These are phyloP conservation scores for Cyclanthera cordifolia DNA, from an alignment of 306 rosid species.

Conservation along the genomic window DNA sequence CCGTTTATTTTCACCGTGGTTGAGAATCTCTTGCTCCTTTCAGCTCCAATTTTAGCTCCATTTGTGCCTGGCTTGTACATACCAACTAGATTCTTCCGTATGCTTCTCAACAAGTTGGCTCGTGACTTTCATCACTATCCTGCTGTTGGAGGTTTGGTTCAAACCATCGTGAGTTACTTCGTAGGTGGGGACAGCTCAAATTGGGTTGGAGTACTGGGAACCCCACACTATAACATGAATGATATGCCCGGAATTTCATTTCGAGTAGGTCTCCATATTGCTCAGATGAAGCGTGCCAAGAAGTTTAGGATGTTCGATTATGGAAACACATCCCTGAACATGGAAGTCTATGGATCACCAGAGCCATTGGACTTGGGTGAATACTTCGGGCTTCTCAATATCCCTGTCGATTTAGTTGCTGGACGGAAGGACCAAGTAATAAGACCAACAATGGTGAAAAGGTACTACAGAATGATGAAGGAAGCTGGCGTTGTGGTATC, in stretches of 20 bases:
- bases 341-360: conserved; percentile 46
- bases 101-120: conserved; percentile 83
- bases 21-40: conserved; percentile 36
- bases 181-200: conserved; percentile 96
- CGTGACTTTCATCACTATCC: conserved; percentile 82
- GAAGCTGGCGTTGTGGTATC: conserved; percentile 46
- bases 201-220: conserved; percentile 82
- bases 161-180: conserved; percentile 69
- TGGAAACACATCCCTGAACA: conserved; percentile 44
- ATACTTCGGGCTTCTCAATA: conserved; percentile 43
- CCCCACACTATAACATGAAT: conserved; percentile 90
- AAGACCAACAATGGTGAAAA: conserved; percentile 72
- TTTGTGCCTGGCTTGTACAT: conserved; percentile 73
- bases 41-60: conserved; percentile 53
- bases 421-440: conserved; percentile 83
- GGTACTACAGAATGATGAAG: conserved; percentile 65
- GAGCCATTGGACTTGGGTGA: conserved; percentile 68
- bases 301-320: conserved; percentile 67
- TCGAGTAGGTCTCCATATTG: conserved; percentile 63
- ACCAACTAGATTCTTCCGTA: conserved; percentile 83
- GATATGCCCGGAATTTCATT: conserved; percentile 92
- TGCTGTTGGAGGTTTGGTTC: conserved; percentile 88
- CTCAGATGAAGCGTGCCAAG: conserved; percentile 65
- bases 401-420: conserved; percentile 83
- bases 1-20: conserved; percentile 39